These are phyloP conservation scores for Teratosphaeriaceae sp. DNA, from an alignment of 2,329 filamentous ascomycete genomes.

Conservation along the genomic window DNA sequence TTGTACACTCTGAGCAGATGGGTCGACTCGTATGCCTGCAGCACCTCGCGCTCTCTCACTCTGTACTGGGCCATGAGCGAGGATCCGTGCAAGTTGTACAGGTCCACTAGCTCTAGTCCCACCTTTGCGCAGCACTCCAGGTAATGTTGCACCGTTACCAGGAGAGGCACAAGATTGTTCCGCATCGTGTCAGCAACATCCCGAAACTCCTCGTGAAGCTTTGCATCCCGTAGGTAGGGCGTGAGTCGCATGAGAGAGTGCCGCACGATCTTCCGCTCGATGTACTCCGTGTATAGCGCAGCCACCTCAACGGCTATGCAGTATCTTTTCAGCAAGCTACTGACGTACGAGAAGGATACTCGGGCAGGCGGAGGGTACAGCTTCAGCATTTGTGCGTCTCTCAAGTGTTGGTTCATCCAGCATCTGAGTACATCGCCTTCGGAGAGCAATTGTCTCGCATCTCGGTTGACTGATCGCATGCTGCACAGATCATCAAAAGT, in stretches of 20 bases:
- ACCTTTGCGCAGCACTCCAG: constrained; percentile 2
- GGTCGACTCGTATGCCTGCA: background rate
- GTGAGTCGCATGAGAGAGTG: background rate
- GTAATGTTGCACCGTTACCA: constrained; percentile 7
- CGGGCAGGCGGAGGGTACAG: background rate
- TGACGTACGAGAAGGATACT: constrained; percentile 1
- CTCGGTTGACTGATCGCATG: constrained; percentile 1
- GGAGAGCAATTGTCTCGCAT: background rate
- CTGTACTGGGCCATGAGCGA: too few relatives aligned
- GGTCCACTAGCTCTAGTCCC: too few relatives aligned
- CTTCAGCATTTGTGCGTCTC: background rate
- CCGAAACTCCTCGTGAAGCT: background rate
- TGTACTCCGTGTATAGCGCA: constrained; percentile 1
- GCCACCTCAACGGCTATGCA: background rate
- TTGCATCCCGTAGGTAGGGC: background rate
- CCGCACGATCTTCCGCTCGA: constrained; percentile 2
- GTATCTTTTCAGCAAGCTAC: background rate
- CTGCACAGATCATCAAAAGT: constrained; percentile 5
- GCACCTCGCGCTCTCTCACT: background rate
- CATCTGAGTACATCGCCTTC: constrained; percentile 5
- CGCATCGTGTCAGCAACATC: background rate
- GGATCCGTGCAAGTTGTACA: too few relatives aligned
- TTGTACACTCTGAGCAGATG: constrained; percentile 1
- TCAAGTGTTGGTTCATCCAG: background rate
- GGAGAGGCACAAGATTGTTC: background rate